phyloP scores from a whole-genome alignment of 768 basidiomycete species.

The Kwoniella botswanensis region DNA sequence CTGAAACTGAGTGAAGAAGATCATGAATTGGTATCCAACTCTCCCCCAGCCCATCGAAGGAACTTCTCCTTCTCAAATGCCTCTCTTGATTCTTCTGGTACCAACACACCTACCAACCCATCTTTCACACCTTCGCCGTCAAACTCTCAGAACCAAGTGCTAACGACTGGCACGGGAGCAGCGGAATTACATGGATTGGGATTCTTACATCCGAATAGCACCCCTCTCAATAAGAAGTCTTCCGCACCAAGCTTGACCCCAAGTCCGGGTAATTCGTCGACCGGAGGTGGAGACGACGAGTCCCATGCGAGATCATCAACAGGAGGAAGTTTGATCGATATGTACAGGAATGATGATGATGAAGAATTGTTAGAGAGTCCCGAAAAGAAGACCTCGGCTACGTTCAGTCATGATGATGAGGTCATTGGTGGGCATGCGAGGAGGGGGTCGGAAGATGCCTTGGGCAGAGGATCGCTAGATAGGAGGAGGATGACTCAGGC shows the following conservation, averaged over 20 bases:
- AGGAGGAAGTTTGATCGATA: constrained; percentile 42
- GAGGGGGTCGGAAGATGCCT: neutral
- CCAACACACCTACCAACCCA: neutral
- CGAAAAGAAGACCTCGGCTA: neutral
- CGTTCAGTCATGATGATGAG: neutral
- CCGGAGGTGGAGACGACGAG: constrained; percentile 8
- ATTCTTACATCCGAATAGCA: constrained; percentile 34
- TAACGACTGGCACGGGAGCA: neutral
- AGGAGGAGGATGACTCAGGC: constrained; percentile 34
- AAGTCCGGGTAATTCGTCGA: constrained; percentile 11
- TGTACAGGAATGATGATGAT: constrained; percentile 36
- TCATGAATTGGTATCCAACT: constrained; percentile 35
- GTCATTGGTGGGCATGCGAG: neutral
- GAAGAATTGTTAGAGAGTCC: constrained; percentile 32
- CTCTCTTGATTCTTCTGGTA: neutral
- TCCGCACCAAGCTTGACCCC: neutral
- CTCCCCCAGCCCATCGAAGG: constrained; percentile 25
- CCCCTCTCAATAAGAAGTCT: constrained; percentile 1
- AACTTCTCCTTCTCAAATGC: constrained; percentile 14
- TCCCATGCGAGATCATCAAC: constrained; percentile 27
- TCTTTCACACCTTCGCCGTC: constrained; percentile 3
- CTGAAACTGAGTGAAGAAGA: constrained; percentile 45
- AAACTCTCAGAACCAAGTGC: constrained; percentile 9
- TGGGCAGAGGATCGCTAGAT: constrained; percentile 3
- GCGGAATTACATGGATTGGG: constrained; percentile 30